A percentile compares a stretch with the other conserved stretches of the same genome.
Conservation (phyloP, 192 early-diverging fungal genomes). For the Umbelopsis isabellina region DNA sequence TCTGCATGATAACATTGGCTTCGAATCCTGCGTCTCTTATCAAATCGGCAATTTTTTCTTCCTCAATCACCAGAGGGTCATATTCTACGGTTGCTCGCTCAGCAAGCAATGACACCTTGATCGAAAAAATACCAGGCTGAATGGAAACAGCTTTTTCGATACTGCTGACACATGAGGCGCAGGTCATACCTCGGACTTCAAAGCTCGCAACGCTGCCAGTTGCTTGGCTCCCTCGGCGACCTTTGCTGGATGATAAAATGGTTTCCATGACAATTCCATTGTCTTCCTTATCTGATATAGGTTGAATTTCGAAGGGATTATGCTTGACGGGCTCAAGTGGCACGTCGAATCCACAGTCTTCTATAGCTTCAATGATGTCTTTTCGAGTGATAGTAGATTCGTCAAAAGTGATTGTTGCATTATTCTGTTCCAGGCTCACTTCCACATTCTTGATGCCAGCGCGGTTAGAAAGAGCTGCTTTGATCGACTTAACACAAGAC, state of each 20-base stretch:
- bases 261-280: neutral
- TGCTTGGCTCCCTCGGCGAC: neutral
- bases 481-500: constrained; percentile 26
- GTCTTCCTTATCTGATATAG: constrained; percentile 35
- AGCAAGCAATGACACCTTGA: constrained; percentile 85
- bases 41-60: constrained; percentile 58
- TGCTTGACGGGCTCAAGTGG: constrained; percentile 26
- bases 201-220: constrained; percentile 34
- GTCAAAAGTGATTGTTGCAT: constrained; percentile 30
- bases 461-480: neutral
- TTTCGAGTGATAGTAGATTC: neutral
- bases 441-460: constrained; percentile 15
- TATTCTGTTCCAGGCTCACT: constrained; percentile 32
- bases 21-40: constrained; percentile 82
- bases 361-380: constrained; percentile 54
- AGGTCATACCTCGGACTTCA: constrained; percentile 96
- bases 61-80: constrained; percentile 55
- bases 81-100: constrained; percentile 82
- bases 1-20: constrained; percentile 45
- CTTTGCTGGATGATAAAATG: neutral
- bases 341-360: constrained; percentile 72
- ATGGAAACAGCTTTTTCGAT: constrained; percentile 73
- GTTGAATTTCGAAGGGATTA: constrained; percentile 2
- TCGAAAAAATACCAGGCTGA: constrained; percentile 61
- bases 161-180: constrained; percentile 85